Conservation (phyloP, 129 eudicot species). For the Saposhnikovia divaricata region DNA sequence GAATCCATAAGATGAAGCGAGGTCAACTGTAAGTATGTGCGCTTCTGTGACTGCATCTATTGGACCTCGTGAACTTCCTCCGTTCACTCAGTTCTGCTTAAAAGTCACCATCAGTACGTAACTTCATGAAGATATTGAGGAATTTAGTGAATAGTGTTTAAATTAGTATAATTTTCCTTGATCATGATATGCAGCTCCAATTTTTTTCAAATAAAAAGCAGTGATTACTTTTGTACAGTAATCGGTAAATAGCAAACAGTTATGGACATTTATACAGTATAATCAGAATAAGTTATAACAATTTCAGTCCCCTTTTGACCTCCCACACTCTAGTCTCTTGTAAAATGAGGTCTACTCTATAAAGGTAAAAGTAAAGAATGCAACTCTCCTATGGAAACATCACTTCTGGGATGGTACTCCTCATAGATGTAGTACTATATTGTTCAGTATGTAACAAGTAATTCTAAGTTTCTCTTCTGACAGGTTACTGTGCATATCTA, state of each 20-base stretch:
- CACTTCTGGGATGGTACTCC: neutral
- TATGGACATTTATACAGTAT: neutral
- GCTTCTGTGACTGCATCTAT: neutral
- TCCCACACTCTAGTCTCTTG: neutral
- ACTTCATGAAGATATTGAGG: neutral
- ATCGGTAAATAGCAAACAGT: neutral
- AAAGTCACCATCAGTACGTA: neutral
- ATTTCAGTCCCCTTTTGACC: neutral
- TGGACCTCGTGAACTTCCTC: neutral
- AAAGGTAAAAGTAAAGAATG: neutral
- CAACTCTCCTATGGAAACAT: neutral
- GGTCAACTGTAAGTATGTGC: neutral
- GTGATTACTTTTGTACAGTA: neutral
- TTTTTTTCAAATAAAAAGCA: neutral
- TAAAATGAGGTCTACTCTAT: neutral
- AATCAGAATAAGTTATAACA: neutral
- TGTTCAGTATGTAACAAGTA: neutral
- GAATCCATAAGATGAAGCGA: neutral
- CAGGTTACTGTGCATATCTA: slow-evolving; percentile 91
- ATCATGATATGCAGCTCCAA: neutral
- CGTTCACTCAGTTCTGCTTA: neutral
- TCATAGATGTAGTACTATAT: slow-evolving; percentile 2
- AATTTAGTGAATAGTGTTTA: neutral
- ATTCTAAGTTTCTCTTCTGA: slow-evolving; percentile 14
- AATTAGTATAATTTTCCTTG: neutral